These are phyloP conservation scores for Heliosperma pusillum DNA, from an alignment of 148 eudicot species.

Conservation along the genomic window DNA sequence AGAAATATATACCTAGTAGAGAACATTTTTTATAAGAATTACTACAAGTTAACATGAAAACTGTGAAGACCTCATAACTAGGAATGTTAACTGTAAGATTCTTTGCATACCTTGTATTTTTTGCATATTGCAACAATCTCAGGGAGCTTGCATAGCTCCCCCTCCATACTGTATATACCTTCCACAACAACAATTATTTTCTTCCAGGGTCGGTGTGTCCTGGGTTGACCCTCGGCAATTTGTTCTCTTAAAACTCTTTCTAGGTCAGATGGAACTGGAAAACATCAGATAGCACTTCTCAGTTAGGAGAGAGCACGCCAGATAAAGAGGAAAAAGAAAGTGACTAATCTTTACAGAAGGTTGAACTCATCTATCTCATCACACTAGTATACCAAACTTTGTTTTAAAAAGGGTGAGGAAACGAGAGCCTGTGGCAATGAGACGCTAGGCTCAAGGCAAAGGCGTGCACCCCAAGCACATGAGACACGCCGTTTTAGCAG, in stretches of 20 bases:
- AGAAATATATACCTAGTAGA: no score
- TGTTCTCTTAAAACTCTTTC: slow-evolving; percentile 86
- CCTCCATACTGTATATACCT: slow-evolving; percentile 99
- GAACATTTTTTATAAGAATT: background rate
- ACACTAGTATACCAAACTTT: slow-evolving; percentile 5
- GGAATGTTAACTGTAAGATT: background rate
- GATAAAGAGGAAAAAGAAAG: background rate
- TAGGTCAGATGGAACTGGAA: slow-evolving; percentile 77
- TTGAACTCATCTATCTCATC: background rate
- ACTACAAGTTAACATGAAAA: background rate
- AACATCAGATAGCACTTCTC: slow-evolving; percentile 4
- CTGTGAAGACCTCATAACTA: background rate
- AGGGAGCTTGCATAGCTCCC: slow-evolving; percentile 96
- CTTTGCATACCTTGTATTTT: slow-evolving; percentile 76
- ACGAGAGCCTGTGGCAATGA: background rate
- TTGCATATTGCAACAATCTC: slow-evolving; percentile 92
- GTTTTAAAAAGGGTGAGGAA: background rate
- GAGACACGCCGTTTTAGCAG: no score
- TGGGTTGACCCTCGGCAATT: slow-evolving; percentile 91
- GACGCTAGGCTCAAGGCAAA: background rate
- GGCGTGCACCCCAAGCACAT: background rate
- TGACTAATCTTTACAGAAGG: background rate
- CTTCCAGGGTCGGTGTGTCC: slow-evolving; percentile 99
- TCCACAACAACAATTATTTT: slow-evolving; percentile 93
- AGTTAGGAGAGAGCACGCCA: slow-evolving; percentile 1